Conservation (phyloP, 371 early-diverging fungal genomes). For the Rhizopus arrhizus region DNA sequence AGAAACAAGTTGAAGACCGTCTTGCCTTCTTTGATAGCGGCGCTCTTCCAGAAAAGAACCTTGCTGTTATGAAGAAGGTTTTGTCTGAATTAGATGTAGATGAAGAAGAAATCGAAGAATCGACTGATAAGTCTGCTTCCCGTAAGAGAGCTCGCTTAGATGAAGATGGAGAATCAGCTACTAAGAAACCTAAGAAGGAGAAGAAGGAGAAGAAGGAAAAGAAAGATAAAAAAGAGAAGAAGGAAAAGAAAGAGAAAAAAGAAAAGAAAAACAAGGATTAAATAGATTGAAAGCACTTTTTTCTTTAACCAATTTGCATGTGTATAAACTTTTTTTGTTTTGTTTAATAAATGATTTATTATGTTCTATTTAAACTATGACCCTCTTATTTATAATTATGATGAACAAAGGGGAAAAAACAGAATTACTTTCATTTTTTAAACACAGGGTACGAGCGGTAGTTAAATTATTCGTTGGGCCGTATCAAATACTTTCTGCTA, state of each 20-base stretch:
- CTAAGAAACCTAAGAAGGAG: conserved; percentile 49
- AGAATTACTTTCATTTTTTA: no score
- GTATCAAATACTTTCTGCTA: conserved; percentile 3
- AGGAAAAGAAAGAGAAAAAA: conserved; percentile 63
- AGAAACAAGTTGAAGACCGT: conserved; percentile 95
- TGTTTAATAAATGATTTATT: no score
- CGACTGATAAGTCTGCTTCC: conserved; percentile 9
- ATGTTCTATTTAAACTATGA: no score
- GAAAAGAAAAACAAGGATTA: conserved; percentile 56
- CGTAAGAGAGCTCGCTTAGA: conserved; percentile 40
- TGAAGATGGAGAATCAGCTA: conserved; percentile 30
- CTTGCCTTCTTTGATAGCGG: conserved; percentile 92
- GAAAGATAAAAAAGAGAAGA: conserved; percentile 53
- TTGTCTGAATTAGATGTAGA: conserved; percentile 66
- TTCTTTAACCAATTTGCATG: no score
- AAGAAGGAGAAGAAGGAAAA: conserved; percentile 58
- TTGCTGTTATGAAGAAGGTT: conserved; percentile 92
- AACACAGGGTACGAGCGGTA: background rate
- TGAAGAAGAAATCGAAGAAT: conserved; percentile 53
- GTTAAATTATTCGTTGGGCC: background rate
- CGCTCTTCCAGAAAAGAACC: conserved; percentile 86
- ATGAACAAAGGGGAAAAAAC: no score
- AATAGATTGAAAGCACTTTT: conserved; percentile 12
- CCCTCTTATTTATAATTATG: no score
- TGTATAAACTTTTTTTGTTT: no score